Percentiles rank a stretch among this genome's conserved stretches.
phyloP scores from a whole-genome alignment of 371 early-diverging fungal genomes.

The Mortierella polycephala region DNA sequence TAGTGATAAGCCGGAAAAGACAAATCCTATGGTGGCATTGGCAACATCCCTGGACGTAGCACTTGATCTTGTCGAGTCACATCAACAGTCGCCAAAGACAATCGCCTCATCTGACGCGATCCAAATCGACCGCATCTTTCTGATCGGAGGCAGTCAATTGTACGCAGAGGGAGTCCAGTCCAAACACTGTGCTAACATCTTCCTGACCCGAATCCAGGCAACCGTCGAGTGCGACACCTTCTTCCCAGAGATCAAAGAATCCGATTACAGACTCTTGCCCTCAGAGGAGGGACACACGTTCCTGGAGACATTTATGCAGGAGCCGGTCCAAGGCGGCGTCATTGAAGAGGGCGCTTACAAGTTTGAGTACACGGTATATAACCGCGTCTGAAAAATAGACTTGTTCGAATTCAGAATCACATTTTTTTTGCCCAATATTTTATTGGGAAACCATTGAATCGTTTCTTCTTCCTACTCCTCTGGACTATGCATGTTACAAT shows the following conservation, averaged over 20 bases:
- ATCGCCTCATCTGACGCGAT: background rate
- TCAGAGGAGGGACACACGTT: conserved; percentile 40
- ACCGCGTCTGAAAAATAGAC: conserved; percentile 21
- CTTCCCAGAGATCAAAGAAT: conserved; percentile 64
- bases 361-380: conserved; percentile 64
- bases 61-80: conserved; percentile 37
- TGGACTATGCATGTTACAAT: no score
- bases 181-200: conserved; percentile 63
- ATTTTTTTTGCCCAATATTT: background rate
- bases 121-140: conserved; percentile 15
- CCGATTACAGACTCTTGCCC: conserved; percentile 14
- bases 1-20: conserved; percentile 40
- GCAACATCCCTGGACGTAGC: conserved; percentile 66
- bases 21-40: conserved; percentile 45
- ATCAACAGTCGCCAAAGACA: background rate
- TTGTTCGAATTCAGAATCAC: background rate
- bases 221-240: conserved; percentile 72
- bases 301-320: conserved; percentile 57
- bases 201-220: conserved; percentile 69
- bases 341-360: conserved; percentile 56
- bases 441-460: no score
- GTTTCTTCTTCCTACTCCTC: no score
- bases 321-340: conserved; percentile 58
- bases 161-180: conserved; percentile 32
- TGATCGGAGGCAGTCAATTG: conserved; percentile 25